Evolutionary conservation across 345 rosid species (phyloP).

Genomic region (Corymbia maculata): DNA sequence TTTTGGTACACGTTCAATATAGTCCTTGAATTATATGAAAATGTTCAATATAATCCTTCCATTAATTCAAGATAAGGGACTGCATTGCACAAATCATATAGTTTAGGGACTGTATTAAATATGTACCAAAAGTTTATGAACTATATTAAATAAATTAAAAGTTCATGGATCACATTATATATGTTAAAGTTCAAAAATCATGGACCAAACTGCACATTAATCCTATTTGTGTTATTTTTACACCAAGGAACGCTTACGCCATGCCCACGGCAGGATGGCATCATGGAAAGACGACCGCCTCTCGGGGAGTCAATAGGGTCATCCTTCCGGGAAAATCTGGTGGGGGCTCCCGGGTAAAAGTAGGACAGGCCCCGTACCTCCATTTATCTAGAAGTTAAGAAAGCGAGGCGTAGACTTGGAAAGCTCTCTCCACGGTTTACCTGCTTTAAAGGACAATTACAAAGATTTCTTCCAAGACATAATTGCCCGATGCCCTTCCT

Average conservation of each 20-base stretch:
- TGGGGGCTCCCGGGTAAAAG: background rate
- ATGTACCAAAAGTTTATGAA: no score
- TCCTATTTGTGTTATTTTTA: no score
- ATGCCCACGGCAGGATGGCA: background rate
- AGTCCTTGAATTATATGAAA: no score
- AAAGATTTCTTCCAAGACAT: background rate
- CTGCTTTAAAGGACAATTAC: background rate
- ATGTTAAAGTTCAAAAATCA: no score
- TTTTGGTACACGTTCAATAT: no score
- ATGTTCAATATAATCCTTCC: no score
- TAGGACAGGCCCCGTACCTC: background rate
- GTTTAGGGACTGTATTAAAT: no score
- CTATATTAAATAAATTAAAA: no score
- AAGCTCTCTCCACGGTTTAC: background rate
- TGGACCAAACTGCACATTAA: no score
- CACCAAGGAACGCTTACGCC: background rate
- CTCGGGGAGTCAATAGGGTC: background rate
- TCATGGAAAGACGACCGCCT: background rate
- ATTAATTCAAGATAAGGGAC: no score
- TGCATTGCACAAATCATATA: no score
- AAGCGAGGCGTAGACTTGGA: background rate
- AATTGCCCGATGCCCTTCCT: background rate
- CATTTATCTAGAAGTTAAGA: background rate
- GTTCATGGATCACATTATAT: no score
- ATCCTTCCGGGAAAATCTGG: background rate